These are phyloP conservation scores for Apiospora phragmitis DNA, from an alignment of 2,329 filamentous ascomycete genomes.

Conservation along the genomic window DNA sequence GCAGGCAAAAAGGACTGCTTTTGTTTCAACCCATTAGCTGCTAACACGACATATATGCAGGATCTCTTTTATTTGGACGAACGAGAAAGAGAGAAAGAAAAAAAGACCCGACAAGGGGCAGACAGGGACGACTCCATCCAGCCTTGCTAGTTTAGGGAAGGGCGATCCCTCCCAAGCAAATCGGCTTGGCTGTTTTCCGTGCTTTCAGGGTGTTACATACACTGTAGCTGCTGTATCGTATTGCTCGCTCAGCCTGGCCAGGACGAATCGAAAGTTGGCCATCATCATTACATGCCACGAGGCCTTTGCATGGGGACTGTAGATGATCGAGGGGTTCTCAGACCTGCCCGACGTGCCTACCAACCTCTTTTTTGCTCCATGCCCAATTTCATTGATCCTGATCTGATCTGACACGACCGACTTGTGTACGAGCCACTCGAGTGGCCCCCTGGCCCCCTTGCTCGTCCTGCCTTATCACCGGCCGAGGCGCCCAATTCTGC, in stretches of 20 bases:
- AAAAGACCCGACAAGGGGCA: neutral
- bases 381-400: neutral
- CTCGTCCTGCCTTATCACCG: conserved; percentile 5
- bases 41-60: neutral
- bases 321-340: neutral
- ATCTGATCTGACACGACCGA: conserved; percentile 2
- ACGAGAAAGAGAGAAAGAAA: too few species aligned
- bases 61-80: neutral
- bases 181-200: conserved; percentile 4
- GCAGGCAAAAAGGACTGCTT: neutral
- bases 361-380: neutral
- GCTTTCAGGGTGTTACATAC: neutral
- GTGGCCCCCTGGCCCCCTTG: conserved; percentile 6
- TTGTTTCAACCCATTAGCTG: neutral
- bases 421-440: conserved; percentile 1
- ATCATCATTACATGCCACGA: neutral
- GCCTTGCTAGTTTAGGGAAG: conserved; percentile 5
- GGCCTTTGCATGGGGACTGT: neutral
- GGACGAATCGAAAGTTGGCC: neutral
- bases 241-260: neutral
- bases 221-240: neutral
- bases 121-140: neutral
- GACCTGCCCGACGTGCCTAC: neutral
- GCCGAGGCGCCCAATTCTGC: conserved; percentile 1
- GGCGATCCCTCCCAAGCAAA: conserved; percentile 1